These are phyloP conservation scores for Fusarium albidum DNA, from an alignment of 2,329 filamentous ascomycete species.

Conservation along the genomic window DNA sequence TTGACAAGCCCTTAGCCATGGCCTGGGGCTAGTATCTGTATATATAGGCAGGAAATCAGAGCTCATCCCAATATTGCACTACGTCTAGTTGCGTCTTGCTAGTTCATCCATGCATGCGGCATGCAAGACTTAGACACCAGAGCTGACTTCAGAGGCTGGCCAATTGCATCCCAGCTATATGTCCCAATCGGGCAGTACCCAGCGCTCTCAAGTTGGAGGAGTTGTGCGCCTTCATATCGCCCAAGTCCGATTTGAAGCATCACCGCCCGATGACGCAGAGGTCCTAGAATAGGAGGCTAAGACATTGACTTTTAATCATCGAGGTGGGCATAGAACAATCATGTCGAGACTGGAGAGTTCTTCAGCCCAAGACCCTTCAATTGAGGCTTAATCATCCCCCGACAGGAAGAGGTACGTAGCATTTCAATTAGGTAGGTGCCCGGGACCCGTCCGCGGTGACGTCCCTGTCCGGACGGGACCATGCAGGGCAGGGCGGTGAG, in stretches of 20 bases:
- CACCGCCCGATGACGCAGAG: not conserved
- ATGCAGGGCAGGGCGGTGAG: conserved; percentile 26
- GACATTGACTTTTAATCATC: too few species aligned
- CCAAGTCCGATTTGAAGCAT: not conserved
- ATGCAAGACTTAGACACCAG: not conserved
- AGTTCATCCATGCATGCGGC: not conserved
- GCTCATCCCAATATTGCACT: not conserved
- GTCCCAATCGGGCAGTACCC: conserved; percentile 20
- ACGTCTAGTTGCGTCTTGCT: not conserved
- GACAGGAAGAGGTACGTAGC: too few species aligned
- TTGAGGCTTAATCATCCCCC: too few species aligned
- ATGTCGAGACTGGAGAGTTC: too few species aligned
- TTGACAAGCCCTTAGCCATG: not conserved
- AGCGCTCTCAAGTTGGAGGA: not conserved
- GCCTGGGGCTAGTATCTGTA: not conserved
- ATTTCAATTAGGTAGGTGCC: too few species aligned
- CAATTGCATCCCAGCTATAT: conserved; percentile 20
- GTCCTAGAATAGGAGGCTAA: too few species aligned
- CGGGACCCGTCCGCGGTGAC: too few species aligned
- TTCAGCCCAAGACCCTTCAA: too few species aligned
- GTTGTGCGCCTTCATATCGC: not conserved
- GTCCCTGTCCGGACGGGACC: too few species aligned
- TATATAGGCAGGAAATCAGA: not conserved
- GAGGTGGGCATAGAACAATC: too few species aligned
- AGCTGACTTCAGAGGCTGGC: conserved; percentile 5